Conservation (phyloP, 1,284 basidiomycete genomes). For the Rhodotorula sp. region DNA sequence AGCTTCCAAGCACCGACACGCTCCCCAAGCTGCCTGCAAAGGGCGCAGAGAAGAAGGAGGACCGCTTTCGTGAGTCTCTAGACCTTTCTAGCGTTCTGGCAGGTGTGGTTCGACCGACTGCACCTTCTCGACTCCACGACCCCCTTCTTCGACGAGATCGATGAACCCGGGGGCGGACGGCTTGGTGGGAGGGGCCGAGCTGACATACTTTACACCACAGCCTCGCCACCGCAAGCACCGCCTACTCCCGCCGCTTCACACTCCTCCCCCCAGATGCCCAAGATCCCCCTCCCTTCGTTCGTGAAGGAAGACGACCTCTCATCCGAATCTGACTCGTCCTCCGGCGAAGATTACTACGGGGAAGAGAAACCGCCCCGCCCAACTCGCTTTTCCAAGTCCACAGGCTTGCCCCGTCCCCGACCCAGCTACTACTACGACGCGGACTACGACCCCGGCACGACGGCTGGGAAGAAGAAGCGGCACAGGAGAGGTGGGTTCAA, state of each 20-base stretch:
- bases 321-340: constrained; percentile 31
- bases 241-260: background rate
- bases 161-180: no score
- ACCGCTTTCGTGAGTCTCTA: no score
- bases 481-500: constrained; percentile 35
- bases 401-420: constrained; percentile 22
- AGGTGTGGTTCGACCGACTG: no score
- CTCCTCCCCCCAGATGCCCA: background rate
- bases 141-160: no score
- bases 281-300: constrained; percentile 36
- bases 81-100: no score
- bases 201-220: background rate
- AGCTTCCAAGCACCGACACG: no score
- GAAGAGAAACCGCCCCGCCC: constrained; percentile 28
- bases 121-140: no score
- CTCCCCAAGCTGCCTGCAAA: no score
- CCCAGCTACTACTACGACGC: constrained; percentile 42
- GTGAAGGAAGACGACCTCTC: constrained; percentile 27
- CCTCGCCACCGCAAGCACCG: constrained; percentile 7
- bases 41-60: no score
- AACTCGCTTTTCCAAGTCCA: constrained; percentile 12
- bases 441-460: constrained; percentile 36
- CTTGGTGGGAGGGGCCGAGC: no score
- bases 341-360: constrained; percentile 33
- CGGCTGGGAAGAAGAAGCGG: constrained; percentile 36